Base-by-base conservation (phyloP, 768 basidiomycete genomes). In the Leccinum arenicola region DNA sequence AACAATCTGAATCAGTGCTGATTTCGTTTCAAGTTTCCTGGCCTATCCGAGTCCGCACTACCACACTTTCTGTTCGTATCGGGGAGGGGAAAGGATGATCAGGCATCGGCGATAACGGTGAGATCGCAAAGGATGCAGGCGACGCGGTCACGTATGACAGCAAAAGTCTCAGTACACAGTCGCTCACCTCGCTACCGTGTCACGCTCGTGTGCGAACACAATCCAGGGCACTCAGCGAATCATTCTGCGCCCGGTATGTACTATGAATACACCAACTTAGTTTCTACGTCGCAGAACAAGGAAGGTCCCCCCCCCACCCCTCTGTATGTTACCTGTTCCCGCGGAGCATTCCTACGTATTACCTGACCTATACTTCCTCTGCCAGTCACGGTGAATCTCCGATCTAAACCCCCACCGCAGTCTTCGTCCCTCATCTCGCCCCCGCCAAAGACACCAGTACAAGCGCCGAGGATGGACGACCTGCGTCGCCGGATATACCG, bases 1-100 rank as follows among this genome's bases (percentile, higher is more conserved):
- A 97, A 96, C 9, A 97, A 76, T 8, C 70, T 69, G 27, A 93
- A 25, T 25, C 25, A 25, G 25, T 85, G 55, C 91, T 93, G 3
- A 88, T 75, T 10, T 58, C 66, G 67, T 98, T 25, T 25, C 25
- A 25, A 25, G 25, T 96, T 7, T 78, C 76, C 56, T 83, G 82
- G 9, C 84, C 84, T 59, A 97, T 25, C 25, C 25, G 25, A 25
- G 25, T 88, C 8, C 89, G 84, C 19, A 80, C 86, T 3, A 95
- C 80, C 52, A 96, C 79, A 11, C 74, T 71, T 6, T 70, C 68
- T 6, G 81, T 72, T 12, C 74, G 71, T 49, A 84, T 73, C 1
- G 78, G 77, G 29, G 85, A 71, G 0, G 80, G 81, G 9, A 75
- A 60, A 11, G 75, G 71, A 8, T 75, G 67, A 5, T 68, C 27